Evolutionary conservation across 2,329 filamentous ascomycete species (phyloP), one percentile per base, ranked within the genome.

Genomic region (Waltergamsia citrina): DNA sequence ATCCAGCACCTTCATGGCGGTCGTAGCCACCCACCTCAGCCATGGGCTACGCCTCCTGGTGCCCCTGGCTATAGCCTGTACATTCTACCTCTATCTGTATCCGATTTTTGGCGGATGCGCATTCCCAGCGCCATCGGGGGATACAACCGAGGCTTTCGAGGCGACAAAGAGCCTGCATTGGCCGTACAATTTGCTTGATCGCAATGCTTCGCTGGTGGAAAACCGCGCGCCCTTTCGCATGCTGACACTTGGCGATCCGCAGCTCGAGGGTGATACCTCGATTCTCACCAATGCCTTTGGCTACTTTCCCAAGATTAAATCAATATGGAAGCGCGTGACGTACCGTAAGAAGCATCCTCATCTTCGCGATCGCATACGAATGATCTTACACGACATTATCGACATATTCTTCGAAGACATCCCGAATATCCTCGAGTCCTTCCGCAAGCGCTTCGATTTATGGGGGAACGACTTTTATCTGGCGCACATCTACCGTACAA

Each of bases 401-500:
- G 76, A 81, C 43, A 58, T 85, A 22, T 64, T 68, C 42, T 65
- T 74, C 38, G 69, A 80, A 37, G 87, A 94, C 53, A 60, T 87
- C 3, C 78, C 77, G 6, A 71, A 74, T 43, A 67, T 78, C 14
- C 44, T 88, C 32, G 67, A 78, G 44, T 79, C 78, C 2, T 63
- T 71, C 33, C 74, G 85, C 43, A 98, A 98, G 62, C 71, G 74
- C 14, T 56, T 98, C 45, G 92, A 98, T 56, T 72, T 95, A 3
- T 74, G 87, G 49, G 92, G 92, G 4, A 98, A 98, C 57, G 92
- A 98, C 59, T 85, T 78, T 50, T 98, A 96, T 57, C 73, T 98
- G 21, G 85, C 84, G 15, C 92, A 98, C 55, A 87, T 95, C 38
- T 95, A 93, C 58, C 74, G 85, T 12, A 83, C 78, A 0, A 59